Percentiles rank a stretch among this genome's conserved stretches.
These are phyloP conservation scores for Basidiobolus meristosporus DNA, from an alignment of 371 early-diverging fungal genomes.

Conservation along the genomic window DNA sequence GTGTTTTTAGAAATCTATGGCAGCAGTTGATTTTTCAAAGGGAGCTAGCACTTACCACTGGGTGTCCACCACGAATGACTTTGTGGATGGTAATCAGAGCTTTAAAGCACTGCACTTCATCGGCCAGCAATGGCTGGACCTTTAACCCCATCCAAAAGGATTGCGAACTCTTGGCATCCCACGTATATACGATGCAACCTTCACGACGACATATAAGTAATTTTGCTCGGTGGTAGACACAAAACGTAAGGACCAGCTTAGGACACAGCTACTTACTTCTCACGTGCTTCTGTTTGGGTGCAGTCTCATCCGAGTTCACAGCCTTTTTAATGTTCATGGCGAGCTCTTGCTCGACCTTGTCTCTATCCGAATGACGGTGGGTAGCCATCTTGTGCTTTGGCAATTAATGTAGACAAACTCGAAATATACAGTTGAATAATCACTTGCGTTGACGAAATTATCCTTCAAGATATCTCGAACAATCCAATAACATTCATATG, in stretches of 20 bases:
- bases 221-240: too few species aligned
- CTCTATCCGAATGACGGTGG: too few species aligned
- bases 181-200: constrained; percentile 84
- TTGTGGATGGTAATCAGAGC: constrained; percentile 88
- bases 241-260: too few species aligned
- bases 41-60: constrained; percentile 24
- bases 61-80: constrained; percentile 86
- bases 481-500: too few species aligned
- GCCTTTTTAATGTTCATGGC: constrained; percentile 81
- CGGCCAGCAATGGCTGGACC: constrained; percentile 66
- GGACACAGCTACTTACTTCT: constrained; percentile 62
- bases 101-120: constrained; percentile 90
- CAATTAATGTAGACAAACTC: too few species aligned
- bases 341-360: constrained; percentile 74
- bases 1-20: too few species aligned
- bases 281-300: constrained; percentile 97
- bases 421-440: too few species aligned
- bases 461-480: too few species aligned
- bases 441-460: too few species aligned
- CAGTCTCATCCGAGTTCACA: constrained; percentile 68
- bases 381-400: too few species aligned
- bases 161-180: constrained; percentile 76
- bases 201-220: too few species aligned
- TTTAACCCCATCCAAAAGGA: constrained; percentile 78
- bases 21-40: too few species aligned